Evolutionary conservation across 768 basidiomycete species (phyloP), one percentile per base, ranked within the genome.

Genomic region (Asterophora lycoperdoides): DNA sequence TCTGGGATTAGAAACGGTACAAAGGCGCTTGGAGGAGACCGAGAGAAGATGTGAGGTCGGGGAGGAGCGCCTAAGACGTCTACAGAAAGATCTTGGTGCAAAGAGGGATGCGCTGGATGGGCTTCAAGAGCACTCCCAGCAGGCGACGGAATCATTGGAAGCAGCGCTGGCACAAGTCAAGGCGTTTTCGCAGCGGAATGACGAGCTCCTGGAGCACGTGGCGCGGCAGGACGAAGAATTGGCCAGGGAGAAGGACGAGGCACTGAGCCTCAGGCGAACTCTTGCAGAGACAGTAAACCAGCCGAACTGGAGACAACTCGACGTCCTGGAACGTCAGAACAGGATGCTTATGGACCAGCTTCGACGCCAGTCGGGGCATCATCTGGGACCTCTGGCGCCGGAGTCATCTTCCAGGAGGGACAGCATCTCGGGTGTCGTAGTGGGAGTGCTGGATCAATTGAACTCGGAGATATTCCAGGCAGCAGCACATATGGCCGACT

Each of bases 401-500:
- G 45, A 46, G 3, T 35, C 26, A 4, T 35, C 47, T 18, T 23
- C 38, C 15, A 52, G 45, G 32, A 47, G 46, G 18, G 54, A 55
- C 15, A 23, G 23, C 23, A 19, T 45, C 14, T 40, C 26, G 26
- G 36, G 50, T n/a, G 42, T 41, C 30, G 20, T 51, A 44, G 50
- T 68, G 28, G 52, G 61, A 14, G 53, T 59, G 11, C 37, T 69
- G 33, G 62, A 68, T 36, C 46, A 57, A 15, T 56, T 72, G 45
- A 72, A 73, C 60, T 65, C 67, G 10, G 70, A 72, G 42, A 66
- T 70, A 18, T 72, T 68, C 57, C 73, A 73, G 56, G 59, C 61
- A 7, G 65, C 71, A 2, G 73, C 73, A 3, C 64, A 65, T 39
- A 62, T 74, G 56, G 68, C 71, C 5, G 72, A 73, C 51, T 63